phyloP scores from a whole-genome alignment of 169 alveolate genomes.

The Plasmodium coatneyi region DNA sequence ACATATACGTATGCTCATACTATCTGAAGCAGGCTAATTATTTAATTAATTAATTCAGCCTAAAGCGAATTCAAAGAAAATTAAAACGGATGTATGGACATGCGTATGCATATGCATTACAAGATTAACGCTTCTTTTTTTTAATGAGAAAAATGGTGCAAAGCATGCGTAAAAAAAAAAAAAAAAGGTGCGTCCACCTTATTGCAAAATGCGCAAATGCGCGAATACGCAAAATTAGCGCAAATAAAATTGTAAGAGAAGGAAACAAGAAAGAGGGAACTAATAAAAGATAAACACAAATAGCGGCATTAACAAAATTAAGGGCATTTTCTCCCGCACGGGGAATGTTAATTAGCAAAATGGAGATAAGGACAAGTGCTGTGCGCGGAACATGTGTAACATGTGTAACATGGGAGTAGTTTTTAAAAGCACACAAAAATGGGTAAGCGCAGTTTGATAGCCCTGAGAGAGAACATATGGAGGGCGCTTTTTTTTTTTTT shows the following conservation, averaged over 20 bases:
- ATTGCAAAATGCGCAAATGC: neutral
- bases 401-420: neutral
- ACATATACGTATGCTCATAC: neutral
- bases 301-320: neutral
- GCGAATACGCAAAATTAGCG: neutral
- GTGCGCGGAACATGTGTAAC: neutral
- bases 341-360: neutral
- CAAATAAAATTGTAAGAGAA: neutral
- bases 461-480: neutral
- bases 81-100: conserved; percentile 36
- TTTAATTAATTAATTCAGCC: conserved; percentile 14
- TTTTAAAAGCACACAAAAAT: conserved; percentile 36
- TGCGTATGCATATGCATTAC: neutral
- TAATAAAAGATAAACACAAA: neutral
- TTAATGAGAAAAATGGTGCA: neutral
- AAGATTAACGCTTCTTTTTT: neutral
- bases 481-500: conserved; percentile 11
- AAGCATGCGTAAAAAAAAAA: conserved; percentile 7
- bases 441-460: neutral
- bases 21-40: neutral
- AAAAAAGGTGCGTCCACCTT: conserved; percentile 21
- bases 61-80: conserved; percentile 26
- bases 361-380: neutral
- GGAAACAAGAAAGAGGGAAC: neutral
- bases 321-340: neutral